Percentiles rank a stretch among this genome's conserved stretches.
Evolutionary conservation across 2,329 filamentous ascomycete genomes (phyloP).

Genomic region (Pseudonectria foliicola): DNA sequence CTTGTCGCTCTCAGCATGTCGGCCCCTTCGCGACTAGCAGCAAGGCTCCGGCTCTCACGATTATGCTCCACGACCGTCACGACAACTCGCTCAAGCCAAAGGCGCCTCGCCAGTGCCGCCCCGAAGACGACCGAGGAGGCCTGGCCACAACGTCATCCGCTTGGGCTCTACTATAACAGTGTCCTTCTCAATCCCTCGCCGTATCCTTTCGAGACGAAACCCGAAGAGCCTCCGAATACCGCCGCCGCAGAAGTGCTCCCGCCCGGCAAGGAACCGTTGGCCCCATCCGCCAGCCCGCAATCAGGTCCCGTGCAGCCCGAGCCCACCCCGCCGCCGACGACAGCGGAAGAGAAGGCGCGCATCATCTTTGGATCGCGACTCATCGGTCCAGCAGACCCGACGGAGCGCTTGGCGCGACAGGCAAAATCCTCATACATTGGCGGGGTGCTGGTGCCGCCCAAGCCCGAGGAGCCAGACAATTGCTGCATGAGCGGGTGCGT

Average conservation of each 20-base stretch:
- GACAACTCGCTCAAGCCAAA: too few species aligned
- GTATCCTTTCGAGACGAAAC: slow-evolving; percentile 32
- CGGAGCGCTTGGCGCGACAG: slow-evolving; percentile 51
- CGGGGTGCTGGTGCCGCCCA: slow-evolving; percentile 75
- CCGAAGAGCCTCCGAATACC: slow-evolving; percentile 36
- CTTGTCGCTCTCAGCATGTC: neutral
- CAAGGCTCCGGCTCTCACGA: too few species aligned
- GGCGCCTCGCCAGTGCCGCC: slow-evolving; percentile 7
- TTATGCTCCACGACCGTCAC: too few species aligned
- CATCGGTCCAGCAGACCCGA: slow-evolving; percentile 64
- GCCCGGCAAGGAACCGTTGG: slow-evolving; percentile 7
- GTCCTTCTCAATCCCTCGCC: slow-evolving; percentile 42
- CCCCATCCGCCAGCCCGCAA: slow-evolving; percentile 23
- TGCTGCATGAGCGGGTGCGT: slow-evolving; percentile 99
- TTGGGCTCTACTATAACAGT: slow-evolving; percentile 53
- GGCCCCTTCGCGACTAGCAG: too few species aligned
- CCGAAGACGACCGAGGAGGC: slow-evolving; percentile 23
- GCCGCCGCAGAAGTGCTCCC: slow-evolving; percentile 21
- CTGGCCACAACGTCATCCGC: slow-evolving; percentile 36
- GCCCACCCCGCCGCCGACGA: slow-evolving; percentile 23
- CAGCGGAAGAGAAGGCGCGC: slow-evolving; percentile 47
- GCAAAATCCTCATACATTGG: slow-evolving; percentile 59
- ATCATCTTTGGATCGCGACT: slow-evolving; percentile 79
- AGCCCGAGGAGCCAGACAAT: slow-evolving; percentile 86
- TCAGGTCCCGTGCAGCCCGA: slow-evolving; percentile 4